phyloP scores from a whole-genome alignment of 768 basidiomycete species.

The Mycena alexandri region DNA sequence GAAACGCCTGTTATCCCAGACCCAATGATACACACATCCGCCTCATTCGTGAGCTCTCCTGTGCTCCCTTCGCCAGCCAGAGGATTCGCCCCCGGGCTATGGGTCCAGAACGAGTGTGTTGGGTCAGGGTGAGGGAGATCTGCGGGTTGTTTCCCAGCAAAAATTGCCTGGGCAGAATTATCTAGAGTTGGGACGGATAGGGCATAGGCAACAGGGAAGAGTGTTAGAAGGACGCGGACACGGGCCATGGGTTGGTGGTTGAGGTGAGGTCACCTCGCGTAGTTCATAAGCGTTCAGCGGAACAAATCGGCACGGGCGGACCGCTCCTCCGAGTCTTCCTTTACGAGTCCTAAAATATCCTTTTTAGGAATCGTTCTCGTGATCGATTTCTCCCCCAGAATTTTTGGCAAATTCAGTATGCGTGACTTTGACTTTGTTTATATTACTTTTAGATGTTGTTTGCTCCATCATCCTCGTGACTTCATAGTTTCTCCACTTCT shows the following conservation, averaged over 20 bases:
- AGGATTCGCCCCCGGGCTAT: slow-evolving; percentile 72
- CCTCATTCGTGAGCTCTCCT: slow-evolving; percentile 67
- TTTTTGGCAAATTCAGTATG: no score
- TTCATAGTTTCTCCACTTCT: no score
- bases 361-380: no score
- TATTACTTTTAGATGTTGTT: no score
- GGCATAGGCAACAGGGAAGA: slow-evolving; percentile 8
- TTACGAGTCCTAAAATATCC: no score
- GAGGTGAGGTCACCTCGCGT: no score
- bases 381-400: no score
- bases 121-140: slow-evolving; percentile 69
- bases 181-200: slow-evolving; percentile 4
- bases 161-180: slow-evolving; percentile 1
- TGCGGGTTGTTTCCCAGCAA: slow-evolving; percentile 23
- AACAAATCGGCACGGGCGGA: no score
- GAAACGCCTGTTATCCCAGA: slow-evolving; percentile 85
- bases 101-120: slow-evolving; percentile 81
- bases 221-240: neutral
- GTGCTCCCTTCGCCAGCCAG: slow-evolving; percentile 75
- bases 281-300: no score
- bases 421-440: no score
- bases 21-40: slow-evolving; percentile 85
- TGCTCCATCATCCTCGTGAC: no score
- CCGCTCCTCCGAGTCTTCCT: no score
- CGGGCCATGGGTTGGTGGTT: slow-evolving; percentile 18